A percentile compares a stretch with the other conserved stretches of the same genome.
These are phyloP conservation scores for Lyophyllum decastes DNA, from an alignment of 768 basidiomycete genomes.

Conservation along the genomic window DNA sequence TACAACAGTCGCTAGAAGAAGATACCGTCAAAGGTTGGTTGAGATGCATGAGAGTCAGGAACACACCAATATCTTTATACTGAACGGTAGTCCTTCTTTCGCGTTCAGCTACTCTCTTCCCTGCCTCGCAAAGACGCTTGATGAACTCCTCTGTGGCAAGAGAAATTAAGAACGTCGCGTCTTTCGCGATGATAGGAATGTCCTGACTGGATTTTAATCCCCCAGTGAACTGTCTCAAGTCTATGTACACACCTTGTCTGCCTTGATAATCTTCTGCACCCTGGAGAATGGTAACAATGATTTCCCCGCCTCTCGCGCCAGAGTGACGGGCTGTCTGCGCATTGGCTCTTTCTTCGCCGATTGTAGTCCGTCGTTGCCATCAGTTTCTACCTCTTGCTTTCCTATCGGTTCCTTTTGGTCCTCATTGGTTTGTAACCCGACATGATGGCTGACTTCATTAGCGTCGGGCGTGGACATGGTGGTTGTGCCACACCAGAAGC, in stretches of 20 bases:
- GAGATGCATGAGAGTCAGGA: not conserved
- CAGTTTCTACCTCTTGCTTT: not conserved
- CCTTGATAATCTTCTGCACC: constrained; percentile 84
- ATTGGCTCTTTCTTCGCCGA: constrained; percentile 29
- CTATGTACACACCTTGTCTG: constrained; percentile 63
- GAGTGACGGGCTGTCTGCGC: constrained; percentile 25
- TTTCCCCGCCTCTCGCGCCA: constrained; percentile 53
- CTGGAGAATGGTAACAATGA: constrained; percentile 74
- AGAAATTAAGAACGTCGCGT: constrained; percentile 78
- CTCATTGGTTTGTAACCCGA: not conserved
- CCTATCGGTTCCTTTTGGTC: not conserved
- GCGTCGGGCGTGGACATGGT: constrained; percentile 9
- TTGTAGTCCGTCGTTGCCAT: constrained; percentile 5
- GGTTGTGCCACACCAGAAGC: not conserved
- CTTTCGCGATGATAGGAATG: constrained; percentile 71
- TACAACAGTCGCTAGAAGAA: constrained; percentile 53
- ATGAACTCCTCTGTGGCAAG: constrained; percentile 91
- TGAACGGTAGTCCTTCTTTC: constrained; percentile 79
- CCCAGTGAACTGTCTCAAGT: not conserved
- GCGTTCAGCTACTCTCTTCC: constrained; percentile 66
- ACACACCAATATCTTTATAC: constrained; percentile 76
- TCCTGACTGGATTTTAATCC: constrained; percentile 47
- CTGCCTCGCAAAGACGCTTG: constrained; percentile 68
- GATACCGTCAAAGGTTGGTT: not conserved
- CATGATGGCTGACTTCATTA: not conserved